Conservation (phyloP, 768 basidiomycete species). For the Phylloporus sp. region DNA sequence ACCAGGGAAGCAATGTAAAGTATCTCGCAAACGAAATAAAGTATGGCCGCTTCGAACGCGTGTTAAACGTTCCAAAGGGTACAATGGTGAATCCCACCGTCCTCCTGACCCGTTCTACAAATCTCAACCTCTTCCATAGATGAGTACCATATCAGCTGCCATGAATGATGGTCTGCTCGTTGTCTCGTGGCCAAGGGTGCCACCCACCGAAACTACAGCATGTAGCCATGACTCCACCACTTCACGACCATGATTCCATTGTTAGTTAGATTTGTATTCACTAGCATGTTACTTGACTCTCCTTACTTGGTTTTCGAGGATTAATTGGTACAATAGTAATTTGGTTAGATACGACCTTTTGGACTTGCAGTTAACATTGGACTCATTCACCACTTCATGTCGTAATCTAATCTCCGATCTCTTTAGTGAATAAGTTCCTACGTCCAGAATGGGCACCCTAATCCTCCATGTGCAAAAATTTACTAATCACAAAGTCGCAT, state of each 20-base stretch:
- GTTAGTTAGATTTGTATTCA: background rate
- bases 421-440: no score
- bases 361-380: background rate
- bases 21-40: constrained; percentile 36
- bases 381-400: background rate
- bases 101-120: background rate
- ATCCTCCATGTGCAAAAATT: constrained; percentile 33
- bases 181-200: constrained; percentile 35
- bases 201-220: constrained; percentile 16
- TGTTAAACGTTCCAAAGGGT: constrained; percentile 33
- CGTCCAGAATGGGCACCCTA: constrained; percentile 16
- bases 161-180: constrained; percentile 37
- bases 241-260: background rate
- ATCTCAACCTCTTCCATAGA: constrained; percentile 16
- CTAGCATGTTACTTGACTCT: constrained; percentile 5
- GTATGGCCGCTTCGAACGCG: constrained; percentile 36
- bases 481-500: constrained; percentile 36
- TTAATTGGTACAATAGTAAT: constrained; percentile 11
- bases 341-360: background rate
- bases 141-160: constrained; percentile 35
- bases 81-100: constrained; percentile 32
- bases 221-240: background rate
- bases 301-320: background rate
- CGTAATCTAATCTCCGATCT: background rate
- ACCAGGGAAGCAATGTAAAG: constrained; percentile 12